These are phyloP conservation scores for Mucor indicus DNA, from an alignment of 371 early-diverging fungal species.

Conservation along the genomic window DNA sequence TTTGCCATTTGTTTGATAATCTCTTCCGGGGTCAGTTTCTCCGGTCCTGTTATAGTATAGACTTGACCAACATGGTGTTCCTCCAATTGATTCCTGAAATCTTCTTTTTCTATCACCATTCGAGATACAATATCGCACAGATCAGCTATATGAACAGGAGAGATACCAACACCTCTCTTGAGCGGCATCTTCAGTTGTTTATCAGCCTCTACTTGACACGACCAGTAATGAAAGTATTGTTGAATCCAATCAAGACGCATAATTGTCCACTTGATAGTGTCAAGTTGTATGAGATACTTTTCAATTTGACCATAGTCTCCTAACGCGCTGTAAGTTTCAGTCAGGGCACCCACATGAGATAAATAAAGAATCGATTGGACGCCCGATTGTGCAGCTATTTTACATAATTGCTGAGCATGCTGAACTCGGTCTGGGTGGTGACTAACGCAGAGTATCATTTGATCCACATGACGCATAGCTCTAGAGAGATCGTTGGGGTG, in stretches of 20 bases:
- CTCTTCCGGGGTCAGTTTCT: slow-evolving; percentile 25
- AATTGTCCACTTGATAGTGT: neutral
- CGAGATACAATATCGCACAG: slow-evolving; percentile 25
- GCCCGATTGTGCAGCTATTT: slow-evolving; percentile 27
- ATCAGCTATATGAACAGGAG: slow-evolving; percentile 41
- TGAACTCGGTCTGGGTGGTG: slow-evolving; percentile 22
- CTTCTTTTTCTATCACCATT: slow-evolving; percentile 6
- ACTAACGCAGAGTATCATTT: slow-evolving; percentile 27
- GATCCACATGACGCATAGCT: slow-evolving; percentile 33
- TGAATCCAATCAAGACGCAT: slow-evolving; percentile 37
- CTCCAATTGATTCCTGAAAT: slow-evolving; percentile 1
- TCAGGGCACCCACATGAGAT: slow-evolving; percentile 32
- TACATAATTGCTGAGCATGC: slow-evolving; percentile 16
- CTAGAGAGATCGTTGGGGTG: slow-evolving; percentile 28
- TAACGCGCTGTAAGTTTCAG: slow-evolving; percentile 29
- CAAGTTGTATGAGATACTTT: no score
- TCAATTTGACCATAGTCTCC: slow-evolving; percentile 27
- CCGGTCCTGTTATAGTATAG: slow-evolving; percentile 37
- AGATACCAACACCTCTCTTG: slow-evolving; percentile 20
- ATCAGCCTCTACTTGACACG: slow-evolving; percentile 23
- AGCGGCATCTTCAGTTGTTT: slow-evolving; percentile 24
- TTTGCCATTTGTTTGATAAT: slow-evolving; percentile 19
- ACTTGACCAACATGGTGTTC: slow-evolving; percentile 32
- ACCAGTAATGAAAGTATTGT: slow-evolving; percentile 37
- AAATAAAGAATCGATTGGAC: slow-evolving; percentile 32